A percentile compares a stretch with the other conserved stretches of the same genome.
Conservation (phyloP, 2,329 filamentous ascomycete genomes). For the Colletotrichum sp. region DNA sequence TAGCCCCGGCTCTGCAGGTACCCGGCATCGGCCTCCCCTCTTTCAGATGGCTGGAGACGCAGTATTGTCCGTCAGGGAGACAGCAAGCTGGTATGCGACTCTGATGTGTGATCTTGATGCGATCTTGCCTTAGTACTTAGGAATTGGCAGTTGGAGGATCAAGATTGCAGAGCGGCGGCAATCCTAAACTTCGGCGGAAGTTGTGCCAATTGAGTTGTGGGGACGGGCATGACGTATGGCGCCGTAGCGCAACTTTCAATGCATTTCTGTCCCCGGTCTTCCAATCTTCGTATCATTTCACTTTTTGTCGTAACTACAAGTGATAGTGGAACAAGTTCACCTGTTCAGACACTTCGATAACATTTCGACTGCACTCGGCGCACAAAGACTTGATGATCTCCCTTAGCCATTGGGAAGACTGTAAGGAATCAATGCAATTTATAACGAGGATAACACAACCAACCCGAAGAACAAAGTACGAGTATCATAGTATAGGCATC, state of each 20-base stretch:
- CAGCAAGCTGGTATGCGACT: neutral
- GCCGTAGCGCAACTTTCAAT: neutral
- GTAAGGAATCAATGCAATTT: neutral
- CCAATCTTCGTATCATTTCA: neutral
- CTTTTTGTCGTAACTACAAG: neutral
- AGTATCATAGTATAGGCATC: neutral
- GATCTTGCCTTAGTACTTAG: neutral
- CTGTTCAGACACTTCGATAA: neutral
- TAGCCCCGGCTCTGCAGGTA: conserved; percentile 11
- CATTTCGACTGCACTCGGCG: neutral
- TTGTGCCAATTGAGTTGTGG: neutral
- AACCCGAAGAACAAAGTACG: neutral
- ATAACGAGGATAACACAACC: neutral
- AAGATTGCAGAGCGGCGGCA: neutral
- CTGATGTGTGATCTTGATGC: neutral
- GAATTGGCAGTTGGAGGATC: neutral
- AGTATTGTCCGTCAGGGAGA: neutral
- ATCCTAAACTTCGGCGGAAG: neutral
- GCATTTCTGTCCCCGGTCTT: too few species aligned
- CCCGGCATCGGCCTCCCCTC: conserved; percentile 13
- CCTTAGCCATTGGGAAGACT: neutral
- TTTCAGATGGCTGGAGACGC: neutral
- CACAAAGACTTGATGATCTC: neutral
- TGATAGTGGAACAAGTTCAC: neutral
- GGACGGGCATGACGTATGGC: neutral